Conservation (phyloP, 345 rosid genomes). For the Pistacia atlantica region DNA sequence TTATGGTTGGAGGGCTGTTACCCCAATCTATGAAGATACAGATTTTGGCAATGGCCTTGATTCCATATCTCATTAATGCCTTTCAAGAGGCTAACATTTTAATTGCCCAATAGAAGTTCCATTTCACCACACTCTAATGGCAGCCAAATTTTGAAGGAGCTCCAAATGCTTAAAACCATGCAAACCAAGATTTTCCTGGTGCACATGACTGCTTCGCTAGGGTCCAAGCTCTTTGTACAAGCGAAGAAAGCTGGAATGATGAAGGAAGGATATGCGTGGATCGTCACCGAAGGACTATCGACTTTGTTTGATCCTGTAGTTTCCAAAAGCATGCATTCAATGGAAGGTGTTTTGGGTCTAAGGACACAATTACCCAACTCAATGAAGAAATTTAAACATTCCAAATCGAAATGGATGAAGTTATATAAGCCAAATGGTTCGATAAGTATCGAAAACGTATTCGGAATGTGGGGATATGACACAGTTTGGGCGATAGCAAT, state of each 20-base stretch:
- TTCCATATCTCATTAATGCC: slow-evolving; percentile 17
- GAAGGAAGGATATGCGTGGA: slow-evolving; percentile 31
- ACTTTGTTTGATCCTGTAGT: slow-evolving; percentile 6
- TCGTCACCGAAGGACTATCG: slow-evolving; percentile 21
- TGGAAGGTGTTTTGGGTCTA: slow-evolving; percentile 36
- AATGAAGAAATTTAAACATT: slow-evolving; percentile 7
- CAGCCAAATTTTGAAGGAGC: background rate
- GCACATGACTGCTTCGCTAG: slow-evolving; percentile 16
- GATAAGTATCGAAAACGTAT: slow-evolving; percentile 1
- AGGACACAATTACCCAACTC: slow-evolving; percentile 20
- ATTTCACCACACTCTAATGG: slow-evolving; percentile 7
- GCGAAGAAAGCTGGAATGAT: slow-evolving; percentile 22
- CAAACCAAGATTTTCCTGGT: slow-evolving; percentile 13
- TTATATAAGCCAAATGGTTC: too few relatives aligned
- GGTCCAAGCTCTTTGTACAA: slow-evolving; percentile 12
- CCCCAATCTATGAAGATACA: slow-evolving; percentile 27
- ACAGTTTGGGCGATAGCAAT: slow-evolving; percentile 40
- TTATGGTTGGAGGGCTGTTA: slow-evolving; percentile 28
- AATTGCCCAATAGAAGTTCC: slow-evolving; percentile 2
- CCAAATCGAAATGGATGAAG: slow-evolving; percentile 13
- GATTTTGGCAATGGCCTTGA: slow-evolving; percentile 23
- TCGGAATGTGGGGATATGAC: slow-evolving; percentile 45
- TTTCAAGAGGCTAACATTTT: slow-evolving; percentile 11
- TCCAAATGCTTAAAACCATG: background rate
- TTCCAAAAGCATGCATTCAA: slow-evolving; percentile 3